Base-by-base conservation (phyloP, 768 basidiomycete genomes). In the Pleurotus cornucopiae region DNA sequence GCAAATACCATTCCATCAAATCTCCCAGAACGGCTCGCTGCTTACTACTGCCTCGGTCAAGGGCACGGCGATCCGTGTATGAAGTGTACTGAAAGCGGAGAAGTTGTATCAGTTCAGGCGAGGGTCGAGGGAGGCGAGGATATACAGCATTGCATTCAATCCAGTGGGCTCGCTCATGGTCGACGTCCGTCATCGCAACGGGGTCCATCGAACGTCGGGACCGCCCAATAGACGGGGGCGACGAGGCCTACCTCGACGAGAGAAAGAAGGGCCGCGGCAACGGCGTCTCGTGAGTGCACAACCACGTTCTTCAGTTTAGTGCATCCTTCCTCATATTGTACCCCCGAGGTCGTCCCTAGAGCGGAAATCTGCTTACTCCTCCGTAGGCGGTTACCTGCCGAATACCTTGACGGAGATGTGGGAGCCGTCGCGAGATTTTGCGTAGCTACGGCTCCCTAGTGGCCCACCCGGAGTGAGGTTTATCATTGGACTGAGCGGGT, bases 81-180 rank as follows among this genome's bases (percentile, higher is more conserved):
- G 94, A 82, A 83, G 83, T 47, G 77, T 97, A 13, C 96, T 96
- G 0, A 83, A 86, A 5, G 92, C 94, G 0, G 92, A 97, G 75
- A 94, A 94, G 71, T 68, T 98, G 48, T 95, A 94, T 71, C 95
- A 99, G 69, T 98, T 98, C 76, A 74, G 97, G 5, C 73, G 97
- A 45, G 97, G 97, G 6, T 92, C 90, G 41, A 78, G 93, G 26
- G 90, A 91, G 61, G 85, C 93, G 13, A 77, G 78, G 66, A 61
- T 91, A 30, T 30, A 89, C 61, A 88, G 86, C 16, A 77, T 82
- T 64, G 78, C 73, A 60, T 98, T 98, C 71, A 99, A 99, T 66
- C 66, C 83, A 3, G 84, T 91, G 30, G 84, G 84, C 12, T 86
- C 85, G 4, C 68, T 99, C n/a, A 72, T 98, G 11, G 93, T 91